Conservation (phyloP, 768 basidiomycete genomes). For the Leccinum disarticulatum region DNA sequence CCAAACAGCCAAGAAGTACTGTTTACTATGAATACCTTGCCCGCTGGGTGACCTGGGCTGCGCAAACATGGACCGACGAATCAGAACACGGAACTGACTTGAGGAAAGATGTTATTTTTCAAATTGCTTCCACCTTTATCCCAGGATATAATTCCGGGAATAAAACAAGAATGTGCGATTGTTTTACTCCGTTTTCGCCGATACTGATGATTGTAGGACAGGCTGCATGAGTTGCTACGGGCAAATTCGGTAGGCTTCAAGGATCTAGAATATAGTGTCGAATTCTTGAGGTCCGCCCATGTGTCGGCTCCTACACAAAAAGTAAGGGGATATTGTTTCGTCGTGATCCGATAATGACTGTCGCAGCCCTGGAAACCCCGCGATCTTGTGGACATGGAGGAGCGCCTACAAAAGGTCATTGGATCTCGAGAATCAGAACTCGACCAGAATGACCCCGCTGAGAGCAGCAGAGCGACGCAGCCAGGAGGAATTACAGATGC, state of each 20-base stretch:
- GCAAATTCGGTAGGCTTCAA: constrained; percentile 21
- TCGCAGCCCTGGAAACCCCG: constrained; percentile 51
- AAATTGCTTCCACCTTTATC: constrained; percentile 50
- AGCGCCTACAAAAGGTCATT: constrained; percentile 42
- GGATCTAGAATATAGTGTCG: constrained; percentile 18
- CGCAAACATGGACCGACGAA: constrained; percentile 39
- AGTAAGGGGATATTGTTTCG: constrained; percentile 11
- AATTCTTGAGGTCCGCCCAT: constrained; percentile 16
- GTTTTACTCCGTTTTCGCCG: neutral
- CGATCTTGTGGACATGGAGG: constrained; percentile 55
- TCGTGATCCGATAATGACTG: constrained; percentile 2
- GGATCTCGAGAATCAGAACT: constrained; percentile 4
- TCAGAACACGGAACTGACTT: constrained; percentile 39
- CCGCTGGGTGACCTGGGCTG: constrained; percentile 68
- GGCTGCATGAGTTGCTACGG: constrained; percentile 22
- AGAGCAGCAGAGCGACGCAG: neutral
- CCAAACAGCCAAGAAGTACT: constrained; percentile 37
- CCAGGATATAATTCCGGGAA: constrained; percentile 31
- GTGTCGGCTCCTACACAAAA: constrained; percentile 7
- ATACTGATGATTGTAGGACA: constrained; percentile 14
- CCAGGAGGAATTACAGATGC: constrained; percentile 3
- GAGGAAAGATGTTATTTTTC: constrained; percentile 44
- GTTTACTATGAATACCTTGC: constrained; percentile 62
- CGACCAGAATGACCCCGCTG: neutral
- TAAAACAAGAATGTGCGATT: constrained; percentile 37